These are phyloP conservation scores for Nothopassalora personata DNA, from an alignment of 2,329 filamentous ascomycete genomes.

Conservation along the genomic window DNA sequence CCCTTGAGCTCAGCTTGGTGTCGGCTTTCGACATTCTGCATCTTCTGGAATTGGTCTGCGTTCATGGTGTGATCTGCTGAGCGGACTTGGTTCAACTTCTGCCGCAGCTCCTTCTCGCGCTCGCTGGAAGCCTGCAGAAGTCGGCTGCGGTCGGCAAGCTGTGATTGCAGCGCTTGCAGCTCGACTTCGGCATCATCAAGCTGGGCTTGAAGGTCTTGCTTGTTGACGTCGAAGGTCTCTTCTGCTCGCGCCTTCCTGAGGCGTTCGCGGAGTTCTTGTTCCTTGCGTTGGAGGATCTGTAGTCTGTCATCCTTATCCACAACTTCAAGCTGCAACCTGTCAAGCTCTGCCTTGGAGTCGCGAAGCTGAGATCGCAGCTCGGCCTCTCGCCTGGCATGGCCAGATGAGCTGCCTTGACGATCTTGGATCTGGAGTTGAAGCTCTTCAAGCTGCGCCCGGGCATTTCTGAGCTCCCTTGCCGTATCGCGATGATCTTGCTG, in stretches of 20 bases:
- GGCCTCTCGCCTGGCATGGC: conserved; percentile 34
- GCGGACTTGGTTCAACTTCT: conserved; percentile 27
- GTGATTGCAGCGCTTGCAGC: conserved; percentile 35
- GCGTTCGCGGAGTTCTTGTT: conserved; percentile 36
- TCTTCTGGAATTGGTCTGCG: conserved; percentile 35
- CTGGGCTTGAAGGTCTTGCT: conserved; percentile 34
- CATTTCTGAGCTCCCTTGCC: conserved; percentile 29
- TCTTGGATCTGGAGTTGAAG: conserved; percentile 45
- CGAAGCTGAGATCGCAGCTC: conserved; percentile 36
- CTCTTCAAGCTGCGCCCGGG: conserved; percentile 31
- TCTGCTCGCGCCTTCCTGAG: conserved; percentile 27
- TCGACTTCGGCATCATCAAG: conserved; percentile 38
- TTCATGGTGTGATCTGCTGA: conserved; percentile 18
- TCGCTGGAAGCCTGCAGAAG: conserved; percentile 27
- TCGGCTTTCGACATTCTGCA: conserved; percentile 60
- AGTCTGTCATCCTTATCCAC: conserved; percentile 40
- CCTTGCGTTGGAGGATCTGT: conserved; percentile 35
- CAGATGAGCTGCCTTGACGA: conserved; percentile 32
- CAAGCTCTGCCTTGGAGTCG: conserved; percentile 31
- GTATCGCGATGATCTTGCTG: conserved; percentile 37
- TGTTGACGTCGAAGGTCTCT: conserved; percentile 33
- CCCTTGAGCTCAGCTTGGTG: conserved; percentile 75
- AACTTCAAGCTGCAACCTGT: conserved; percentile 35
- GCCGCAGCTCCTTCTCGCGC: conserved; percentile 34
- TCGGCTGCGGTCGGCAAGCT: conserved; percentile 31